Base-by-base conservation (phyloP, 2,329 filamentous ascomycete species). In the Botrytis elliptica region DNA sequence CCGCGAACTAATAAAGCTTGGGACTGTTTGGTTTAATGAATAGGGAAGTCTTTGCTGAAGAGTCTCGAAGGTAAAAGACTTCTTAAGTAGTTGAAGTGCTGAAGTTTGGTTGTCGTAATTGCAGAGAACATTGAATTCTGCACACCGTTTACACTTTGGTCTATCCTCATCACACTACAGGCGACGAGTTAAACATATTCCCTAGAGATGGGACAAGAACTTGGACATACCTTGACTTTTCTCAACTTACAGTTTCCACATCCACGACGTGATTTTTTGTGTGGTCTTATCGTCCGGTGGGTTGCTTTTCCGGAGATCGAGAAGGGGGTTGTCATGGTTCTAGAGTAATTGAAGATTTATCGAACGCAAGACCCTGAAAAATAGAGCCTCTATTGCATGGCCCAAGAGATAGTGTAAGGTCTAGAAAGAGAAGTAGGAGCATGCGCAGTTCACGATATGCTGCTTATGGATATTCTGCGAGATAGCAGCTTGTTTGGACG, bases 201-300 rank as follows among this genome's bases (percentile, higher is more conserved):
- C 22, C 22, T 42, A n/a, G 6, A 25, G 22, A 52, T 57, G 70
- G 25, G 22, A 62, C 25, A 10, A 25, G 10, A 63, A 18, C 16
- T 36, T 14, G 25, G 36, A 75, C 80, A 78, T 79, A 85, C 86
- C 82, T 88, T 89, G 70, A 88, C 83, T 71, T 85, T 83, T 42
- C 86, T 82, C 33, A 88, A 77, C 76, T 88, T 88, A 79, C 88
- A 90, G 76, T 89, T 89, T 4, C 84, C 84, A 76, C 88, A 89
- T 2, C 88, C 87, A 22, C 82, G 81, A 29, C 86, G 82, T 1
- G 86, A 89, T 77, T 89, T 89, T 36, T 82, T 85, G 76, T 89
- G 88, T n/a, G 78, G 63, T 69, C 76, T 76, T 36, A 78, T 75
- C 71, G 73, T 77, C n/a, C 76, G 71, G 38, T n/a, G 20, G 44